A percentile compares a stretch with the other conserved stretches of the same genome.
phyloP scores from a whole-genome alignment of 1,284 basidiomycete species.

The Hymenochaete sp. region DNA sequence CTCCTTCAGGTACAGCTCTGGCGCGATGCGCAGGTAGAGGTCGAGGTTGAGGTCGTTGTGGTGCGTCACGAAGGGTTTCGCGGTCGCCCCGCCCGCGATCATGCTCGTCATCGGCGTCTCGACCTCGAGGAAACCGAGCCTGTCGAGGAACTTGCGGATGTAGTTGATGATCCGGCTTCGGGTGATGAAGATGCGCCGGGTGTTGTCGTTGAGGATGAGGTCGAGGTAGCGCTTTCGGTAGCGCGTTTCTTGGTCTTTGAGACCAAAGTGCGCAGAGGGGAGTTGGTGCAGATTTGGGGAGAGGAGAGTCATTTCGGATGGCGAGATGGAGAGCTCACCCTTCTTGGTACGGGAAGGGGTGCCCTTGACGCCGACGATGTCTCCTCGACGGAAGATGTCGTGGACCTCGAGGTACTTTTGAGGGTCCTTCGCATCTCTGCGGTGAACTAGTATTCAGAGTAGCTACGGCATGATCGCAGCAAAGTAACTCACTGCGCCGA shows the following conservation, averaged over 20 bases:
- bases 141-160: conserved; percentile 85
- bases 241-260: conserved; percentile 94
- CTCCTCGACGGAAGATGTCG: conserved; percentile 88
- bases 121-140: conserved; percentile 94
- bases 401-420: conserved; percentile 70
- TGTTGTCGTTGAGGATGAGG: conserved; percentile 90
- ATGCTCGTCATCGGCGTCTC: conserved; percentile 99
- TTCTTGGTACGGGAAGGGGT: conserved; percentile 89
- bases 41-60: conserved; percentile 98
- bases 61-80: conserved; percentile 98
- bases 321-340: conserved; percentile 90
- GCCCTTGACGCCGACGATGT: conserved; percentile 92
- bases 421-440: conserved; percentile 62
- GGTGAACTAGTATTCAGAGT: not conserved
- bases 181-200: conserved; percentile 87
- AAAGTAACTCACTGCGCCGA: conserved; percentile 62
- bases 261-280: conserved; percentile 81
- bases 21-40: conserved; percentile 96
- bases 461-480: not conserved
- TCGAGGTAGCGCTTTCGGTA: conserved; percentile 99
- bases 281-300: conserved; percentile 96
- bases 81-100: conserved; percentile 94
- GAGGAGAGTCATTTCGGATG: conserved; percentile 79
- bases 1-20: conserved; percentile 97
- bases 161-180: conserved; percentile 86